phyloP scores from a whole-genome alignment of 2,329 filamentous ascomycete genomes.

The Colletotrichum coccodes region DNA sequence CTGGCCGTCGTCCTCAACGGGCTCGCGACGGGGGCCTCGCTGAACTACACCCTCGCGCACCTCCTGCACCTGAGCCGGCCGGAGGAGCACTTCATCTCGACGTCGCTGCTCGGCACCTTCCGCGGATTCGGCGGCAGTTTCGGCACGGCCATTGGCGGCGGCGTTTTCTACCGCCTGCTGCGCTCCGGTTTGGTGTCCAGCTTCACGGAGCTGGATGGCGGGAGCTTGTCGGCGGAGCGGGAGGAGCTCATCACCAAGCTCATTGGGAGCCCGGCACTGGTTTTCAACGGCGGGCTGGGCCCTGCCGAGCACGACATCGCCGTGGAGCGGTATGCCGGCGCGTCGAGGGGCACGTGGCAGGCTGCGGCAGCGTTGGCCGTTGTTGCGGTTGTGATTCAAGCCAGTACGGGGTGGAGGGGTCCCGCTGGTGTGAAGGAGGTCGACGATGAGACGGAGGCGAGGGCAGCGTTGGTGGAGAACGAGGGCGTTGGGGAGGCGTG shows the following conservation, averaged over 20 bases:
- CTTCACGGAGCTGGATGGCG: slow-evolving; percentile 61
- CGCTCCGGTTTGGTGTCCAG: slow-evolving; percentile 63
- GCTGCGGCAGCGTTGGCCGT: slow-evolving; percentile 56
- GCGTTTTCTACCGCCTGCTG: slow-evolving; percentile 75
- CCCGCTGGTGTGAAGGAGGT: slow-evolving; percentile 50
- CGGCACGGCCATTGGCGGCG: slow-evolving; percentile 82
- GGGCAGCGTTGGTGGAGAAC: slow-evolving; percentile 39
- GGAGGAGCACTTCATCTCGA: slow-evolving; percentile 78
- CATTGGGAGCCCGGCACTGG: slow-evolving; percentile 61
- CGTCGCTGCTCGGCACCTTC: slow-evolving; percentile 81
- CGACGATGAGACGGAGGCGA: slow-evolving; percentile 43
- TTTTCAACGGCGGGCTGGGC: slow-evolving; percentile 54
- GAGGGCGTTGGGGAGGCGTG: slow-evolving; percentile 45
- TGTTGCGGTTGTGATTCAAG: slow-evolving; percentile 58
- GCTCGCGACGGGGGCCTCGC: slow-evolving; percentile 74
- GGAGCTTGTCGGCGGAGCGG: slow-evolving; percentile 44
- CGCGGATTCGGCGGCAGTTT: slow-evolving; percentile 85
- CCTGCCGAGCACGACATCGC: slow-evolving; percentile 56
- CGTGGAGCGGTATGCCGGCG: slow-evolving; percentile 57
- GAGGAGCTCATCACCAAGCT: slow-evolving; percentile 55
- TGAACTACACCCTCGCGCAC: slow-evolving; percentile 87
- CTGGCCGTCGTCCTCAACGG: slow-evolving; percentile 75
- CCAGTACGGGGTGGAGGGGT: slow-evolving; percentile 61
- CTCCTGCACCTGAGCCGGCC: slow-evolving; percentile 76
- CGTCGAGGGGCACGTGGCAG: slow-evolving; percentile 57